Evolutionary conservation across 371 early-diverging fungal species (phyloP), one percentile per base, ranked within the genome.

Genomic region (Mucor circinelloides): DNA sequence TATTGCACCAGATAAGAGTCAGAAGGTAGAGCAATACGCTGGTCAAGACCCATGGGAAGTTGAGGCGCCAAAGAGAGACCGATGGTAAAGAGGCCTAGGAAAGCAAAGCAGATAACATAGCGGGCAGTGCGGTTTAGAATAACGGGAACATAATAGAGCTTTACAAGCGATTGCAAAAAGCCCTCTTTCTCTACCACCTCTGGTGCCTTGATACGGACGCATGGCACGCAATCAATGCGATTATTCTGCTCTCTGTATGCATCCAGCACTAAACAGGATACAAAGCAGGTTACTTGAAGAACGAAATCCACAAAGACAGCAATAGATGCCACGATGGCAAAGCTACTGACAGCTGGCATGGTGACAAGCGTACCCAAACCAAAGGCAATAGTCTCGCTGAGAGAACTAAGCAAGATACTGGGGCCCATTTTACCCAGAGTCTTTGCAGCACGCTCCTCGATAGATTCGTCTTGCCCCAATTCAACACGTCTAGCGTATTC

Each of bases 331-430:
- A 89, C 90, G 69, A 90, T 78, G 15, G 91, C 89, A 83, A 93
- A 93, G 27, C 86, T 85, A 58, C 89, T 87, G 25, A 93, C 92
- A 21, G 92, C 92, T 1, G 93, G 93, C 91, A 92, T 93, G 2
- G 86, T 85, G 4, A 93, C 90, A 54, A 90, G 61, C 0, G 84
- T 85, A 6, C 91, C 93, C 8, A 91, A 68, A 6, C 85, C 89
- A 79, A 93, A 93, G 1, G 92, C 91, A 58, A 91, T 81, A 0
- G 90, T 89, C 63, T 93, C 92, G 62, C 88, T 85, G 13, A 90
- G 48, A 0, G 89, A 86, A 32, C 90, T 86, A 19, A 92, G 65
- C 15, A 93, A 68, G 34, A 93, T 86, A 67, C 90, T 88, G 0
- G 93, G 93, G 0, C 93, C 93, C 84, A 91, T 89, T 12, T 82